A percentile compares a stretch with the other conserved stretches of the same genome.
Evolutionary conservation across 495 filamentous ascomycete species (phyloP).

Genomic region (Hyaloscypha variabilis): DNA sequence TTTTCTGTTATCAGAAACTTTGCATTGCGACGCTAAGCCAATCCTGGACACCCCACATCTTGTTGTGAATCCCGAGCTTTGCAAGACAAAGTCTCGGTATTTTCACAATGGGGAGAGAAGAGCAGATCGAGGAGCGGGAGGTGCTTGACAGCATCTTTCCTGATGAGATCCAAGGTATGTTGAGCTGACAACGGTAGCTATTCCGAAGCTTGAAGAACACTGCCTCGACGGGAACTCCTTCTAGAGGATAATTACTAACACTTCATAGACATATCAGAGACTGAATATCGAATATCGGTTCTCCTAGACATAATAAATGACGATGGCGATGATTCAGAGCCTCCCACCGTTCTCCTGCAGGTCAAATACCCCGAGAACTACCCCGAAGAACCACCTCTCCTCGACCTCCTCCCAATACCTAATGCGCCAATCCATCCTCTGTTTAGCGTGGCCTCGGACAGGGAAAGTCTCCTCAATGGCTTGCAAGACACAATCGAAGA

Average conservation of each 20-base stretch:
- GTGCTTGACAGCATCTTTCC: conserved; percentile 98
- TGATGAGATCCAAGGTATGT: conserved; percentile 87
- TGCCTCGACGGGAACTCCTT: not conserved
- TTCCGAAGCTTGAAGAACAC: not conserved
- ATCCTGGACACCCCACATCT: conserved; percentile 1
- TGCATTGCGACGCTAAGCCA: conserved; percentile 18
- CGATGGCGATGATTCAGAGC: conserved; percentile 56
- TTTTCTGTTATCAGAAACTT: conserved; percentile 9
- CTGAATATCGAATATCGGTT: conserved; percentile 82
- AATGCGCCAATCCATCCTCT: conserved; percentile 68
- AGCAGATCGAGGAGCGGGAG: conserved; percentile 93
- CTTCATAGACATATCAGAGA: conserved; percentile 76
- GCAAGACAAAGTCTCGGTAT: not conserved
- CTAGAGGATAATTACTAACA: conserved; percentile 5
- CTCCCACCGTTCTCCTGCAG: conserved; percentile 72
- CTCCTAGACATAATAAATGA: conserved; percentile 66
- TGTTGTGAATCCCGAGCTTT: not conserved
- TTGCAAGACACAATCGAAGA: conserved; percentile 77
- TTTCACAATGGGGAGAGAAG: conserved; percentile 82
- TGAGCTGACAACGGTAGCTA: not conserved
- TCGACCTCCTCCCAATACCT: conserved; percentile 73
- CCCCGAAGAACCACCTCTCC: conserved; percentile 78
- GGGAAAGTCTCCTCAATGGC: conserved; percentile 65
- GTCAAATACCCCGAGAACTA: conserved; percentile 86
- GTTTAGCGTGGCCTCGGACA: conserved; percentile 63